Evolutionary conservation across 176 grass and related monocot genomes (phyloP).

Genomic region (Dactylis glomerata): DNA sequence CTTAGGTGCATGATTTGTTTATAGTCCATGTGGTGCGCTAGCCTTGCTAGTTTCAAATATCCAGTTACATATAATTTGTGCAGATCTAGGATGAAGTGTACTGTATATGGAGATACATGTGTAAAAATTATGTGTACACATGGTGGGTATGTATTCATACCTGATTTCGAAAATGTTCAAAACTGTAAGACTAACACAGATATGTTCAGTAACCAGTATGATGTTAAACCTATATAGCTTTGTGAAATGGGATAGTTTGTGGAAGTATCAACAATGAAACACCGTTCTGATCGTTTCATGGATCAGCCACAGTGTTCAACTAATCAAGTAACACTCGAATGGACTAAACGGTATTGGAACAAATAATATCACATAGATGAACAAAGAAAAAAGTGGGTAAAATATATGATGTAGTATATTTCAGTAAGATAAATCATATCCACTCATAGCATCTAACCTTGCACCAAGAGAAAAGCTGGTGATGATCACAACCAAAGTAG

Average conservation of each 20-base stretch:
- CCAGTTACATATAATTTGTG: not conserved
- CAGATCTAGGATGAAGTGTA: not conserved
- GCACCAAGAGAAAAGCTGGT: constrained; percentile 48
- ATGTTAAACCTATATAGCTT: not conserved
- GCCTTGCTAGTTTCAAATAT: not conserved
- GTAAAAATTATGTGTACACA: not conserved
- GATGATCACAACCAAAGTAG: constrained; percentile 21
- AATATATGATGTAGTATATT: not conserved
- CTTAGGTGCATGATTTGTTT: not conserved
- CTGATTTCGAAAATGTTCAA: not conserved
- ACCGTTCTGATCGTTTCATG: not conserved
- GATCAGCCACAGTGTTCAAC: not conserved
- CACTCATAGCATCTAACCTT: constrained; percentile 46
- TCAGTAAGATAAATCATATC: not conserved
- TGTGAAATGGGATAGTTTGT: not conserved
- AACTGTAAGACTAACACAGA: not conserved
- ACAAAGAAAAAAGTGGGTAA: not conserved
- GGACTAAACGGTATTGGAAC: not conserved
- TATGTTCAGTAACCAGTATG: not conserved
- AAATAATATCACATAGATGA: not conserved
- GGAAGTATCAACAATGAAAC: constrained; percentile 3
- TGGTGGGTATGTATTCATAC: not conserved
- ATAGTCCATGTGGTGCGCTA: not conserved
- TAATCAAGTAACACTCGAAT: not conserved
- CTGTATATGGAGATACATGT: not conserved